A percentile compares a stretch with the other conserved stretches of the same genome.
phyloP scores from a whole-genome alignment of 768 basidiomycete genomes.

The Collybia mongolica region DNA sequence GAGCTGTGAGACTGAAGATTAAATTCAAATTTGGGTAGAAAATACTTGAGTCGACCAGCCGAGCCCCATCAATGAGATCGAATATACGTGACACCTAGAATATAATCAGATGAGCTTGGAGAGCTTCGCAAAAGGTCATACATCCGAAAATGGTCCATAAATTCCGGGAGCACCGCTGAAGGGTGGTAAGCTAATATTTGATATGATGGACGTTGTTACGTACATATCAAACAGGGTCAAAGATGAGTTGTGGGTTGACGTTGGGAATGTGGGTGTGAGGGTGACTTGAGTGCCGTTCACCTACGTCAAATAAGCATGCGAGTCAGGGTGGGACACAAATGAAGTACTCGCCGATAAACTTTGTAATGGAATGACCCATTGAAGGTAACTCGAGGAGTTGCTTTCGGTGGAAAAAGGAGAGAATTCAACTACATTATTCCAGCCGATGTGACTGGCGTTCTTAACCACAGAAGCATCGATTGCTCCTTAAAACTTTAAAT shows the following conservation, averaged over 20 bases:
- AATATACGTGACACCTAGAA: constrained; percentile 66
- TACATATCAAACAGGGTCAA: constrained; percentile 76
- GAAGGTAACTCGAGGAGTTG: constrained; percentile 68
- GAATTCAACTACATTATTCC: constrained; percentile 77
- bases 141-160: constrained; percentile 78
- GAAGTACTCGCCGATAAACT: constrained; percentile 46
- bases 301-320: constrained; percentile 26
- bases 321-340: background rate
- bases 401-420: constrained; percentile 57
- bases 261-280: constrained; percentile 65
- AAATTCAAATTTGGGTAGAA: background rate
- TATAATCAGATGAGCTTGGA: constrained; percentile 4
- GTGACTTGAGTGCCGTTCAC: constrained; percentile 53
- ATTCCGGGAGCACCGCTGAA: constrained; percentile 68
- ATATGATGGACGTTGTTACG: constrained; percentile 20
- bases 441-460: constrained; percentile 58
- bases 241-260: constrained; percentile 49
- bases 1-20: background rate
- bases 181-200: background rate
- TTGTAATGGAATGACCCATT: constrained; percentile 68
- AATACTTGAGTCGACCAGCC: constrained; percentile 65
- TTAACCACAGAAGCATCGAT: constrained; percentile 68
- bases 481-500: constrained; percentile 48
- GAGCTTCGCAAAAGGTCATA: constrained; percentile 25
- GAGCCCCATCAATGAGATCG: constrained; percentile 55